phyloP scores from a whole-genome alignment of 305 asterid species.

The Fraxinus sp. region DNA sequence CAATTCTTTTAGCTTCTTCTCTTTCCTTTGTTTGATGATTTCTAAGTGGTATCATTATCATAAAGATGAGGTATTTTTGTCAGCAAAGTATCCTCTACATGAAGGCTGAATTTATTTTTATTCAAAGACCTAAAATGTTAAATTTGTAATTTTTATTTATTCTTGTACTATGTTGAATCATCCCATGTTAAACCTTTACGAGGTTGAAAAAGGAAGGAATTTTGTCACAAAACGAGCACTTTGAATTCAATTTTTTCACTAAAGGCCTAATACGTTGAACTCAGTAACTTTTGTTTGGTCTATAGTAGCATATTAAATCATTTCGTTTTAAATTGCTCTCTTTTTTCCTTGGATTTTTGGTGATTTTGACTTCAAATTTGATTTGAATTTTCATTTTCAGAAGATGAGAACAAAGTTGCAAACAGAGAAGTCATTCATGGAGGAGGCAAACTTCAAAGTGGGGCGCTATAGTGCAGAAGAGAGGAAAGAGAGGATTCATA shows the following conservation, averaged over 20 bases:
- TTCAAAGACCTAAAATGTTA: no score
- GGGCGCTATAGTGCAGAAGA: conserved; percentile 72
- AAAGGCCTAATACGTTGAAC: no score
- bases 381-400: conserved; percentile 22
- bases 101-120: not conserved
- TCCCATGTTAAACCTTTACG: no score
- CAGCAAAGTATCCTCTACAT: no score
- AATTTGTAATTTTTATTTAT: no score
- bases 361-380: not conserved
- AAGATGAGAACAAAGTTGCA: conserved; percentile 41
- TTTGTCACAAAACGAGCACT: no score
- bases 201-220: no score
- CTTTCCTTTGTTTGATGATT: not conserved
- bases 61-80: no score
- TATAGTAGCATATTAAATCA: no score
- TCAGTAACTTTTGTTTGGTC: no score
- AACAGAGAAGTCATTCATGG: conserved; percentile 50
- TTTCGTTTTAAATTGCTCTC: not conserved
- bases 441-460: conserved; percentile 67
- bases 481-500: conserved; percentile 69
- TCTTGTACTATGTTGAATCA: no score
- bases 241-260: no score
- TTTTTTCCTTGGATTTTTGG: not conserved
- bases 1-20: not conserved
- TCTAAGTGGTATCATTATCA: not conserved